phyloP scores from a whole-genome alignment of 2,329 filamentous ascomycete genomes.

The Diaporthe caulivora region DNA sequence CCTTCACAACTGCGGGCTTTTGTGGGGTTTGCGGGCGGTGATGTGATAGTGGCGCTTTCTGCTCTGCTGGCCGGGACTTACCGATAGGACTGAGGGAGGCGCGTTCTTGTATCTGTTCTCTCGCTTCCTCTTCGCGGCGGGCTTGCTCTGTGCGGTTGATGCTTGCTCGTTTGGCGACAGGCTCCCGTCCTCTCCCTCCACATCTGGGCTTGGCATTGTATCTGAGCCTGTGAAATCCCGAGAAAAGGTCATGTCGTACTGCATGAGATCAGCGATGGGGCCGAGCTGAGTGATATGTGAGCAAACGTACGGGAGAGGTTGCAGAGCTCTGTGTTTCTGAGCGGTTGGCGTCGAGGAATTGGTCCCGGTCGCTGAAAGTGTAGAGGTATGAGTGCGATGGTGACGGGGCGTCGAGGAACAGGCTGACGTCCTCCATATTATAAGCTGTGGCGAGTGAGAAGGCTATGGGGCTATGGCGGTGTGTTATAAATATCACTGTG shows the following conservation, averaged over 20 bases:
- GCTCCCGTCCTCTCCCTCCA: slow-evolving; percentile 34
- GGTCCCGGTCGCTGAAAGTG: slow-evolving; percentile 52
- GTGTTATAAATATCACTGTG: slow-evolving; percentile 21
- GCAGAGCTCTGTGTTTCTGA: slow-evolving; percentile 54
- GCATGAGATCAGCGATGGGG: slow-evolving; percentile 39
- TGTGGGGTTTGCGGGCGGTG: neutral
- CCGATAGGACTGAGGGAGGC: slow-evolving; percentile 61
- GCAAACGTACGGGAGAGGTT: slow-evolving; percentile 50
- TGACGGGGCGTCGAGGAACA: slow-evolving; percentile 49
- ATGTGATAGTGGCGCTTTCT: slow-evolving; percentile 27
- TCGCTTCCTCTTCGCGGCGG: slow-evolving; percentile 60
- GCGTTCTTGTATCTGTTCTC: slow-evolving; percentile 67
- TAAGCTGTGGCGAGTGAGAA: neutral
- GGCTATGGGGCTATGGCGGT: neutral
- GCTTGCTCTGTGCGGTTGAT: slow-evolving; percentile 48
- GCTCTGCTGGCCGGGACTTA: slow-evolving; percentile 47
- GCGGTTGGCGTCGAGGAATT: slow-evolving; percentile 50
- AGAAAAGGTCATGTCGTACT: slow-evolving; percentile 51
- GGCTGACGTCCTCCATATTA: slow-evolving; percentile 50
- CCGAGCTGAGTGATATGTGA: neutral
- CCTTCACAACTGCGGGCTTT: neutral
- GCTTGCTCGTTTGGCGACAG: slow-evolving; percentile 39
- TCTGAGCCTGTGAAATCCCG: slow-evolving; percentile 37
- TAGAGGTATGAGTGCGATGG: slow-evolving; percentile 50
- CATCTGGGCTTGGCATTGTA: slow-evolving; percentile 43